Conservation (phyloP, 2,329 filamentous ascomycete species). For the Sporothrix inflata region DNA sequence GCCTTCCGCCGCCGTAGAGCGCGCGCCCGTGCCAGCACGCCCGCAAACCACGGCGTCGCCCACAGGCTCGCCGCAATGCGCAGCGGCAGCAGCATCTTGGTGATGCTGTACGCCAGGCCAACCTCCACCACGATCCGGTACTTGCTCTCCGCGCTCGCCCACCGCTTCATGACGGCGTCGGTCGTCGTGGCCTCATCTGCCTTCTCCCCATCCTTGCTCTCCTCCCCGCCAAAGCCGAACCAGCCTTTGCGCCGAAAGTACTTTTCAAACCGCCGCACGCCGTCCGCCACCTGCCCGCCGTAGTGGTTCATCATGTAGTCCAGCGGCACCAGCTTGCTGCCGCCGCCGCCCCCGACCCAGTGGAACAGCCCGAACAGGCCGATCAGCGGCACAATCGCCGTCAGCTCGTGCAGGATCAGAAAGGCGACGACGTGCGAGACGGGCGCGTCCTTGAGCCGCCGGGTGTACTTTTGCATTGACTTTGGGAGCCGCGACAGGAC, state of each 20-base stretch:
- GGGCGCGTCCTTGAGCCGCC: conserved; percentile 73
- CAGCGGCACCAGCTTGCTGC: conserved; percentile 68
- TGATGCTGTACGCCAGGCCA: conserved; percentile 87
- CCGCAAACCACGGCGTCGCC: conserved; percentile 91
- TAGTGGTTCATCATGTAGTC: conserved; percentile 55
- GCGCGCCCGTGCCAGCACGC: conserved; percentile 55
- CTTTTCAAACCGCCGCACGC: conserved; percentile 72
- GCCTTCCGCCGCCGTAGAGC: neutral
- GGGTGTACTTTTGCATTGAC: conserved; percentile 70
- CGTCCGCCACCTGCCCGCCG: conserved; percentile 58
- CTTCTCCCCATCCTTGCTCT: conserved; percentile 39
- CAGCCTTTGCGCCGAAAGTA: conserved; percentile 81
- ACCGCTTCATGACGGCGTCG: conserved; percentile 31
- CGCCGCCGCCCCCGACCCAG: conserved; percentile 48
- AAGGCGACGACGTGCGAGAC: conserved; percentile 84
- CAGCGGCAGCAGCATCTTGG: conserved; percentile 79
- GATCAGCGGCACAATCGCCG: conserved; percentile 78
- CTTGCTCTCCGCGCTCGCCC: conserved; percentile 47
- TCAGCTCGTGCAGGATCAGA: conserved; percentile 87
- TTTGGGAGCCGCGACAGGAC: conserved; percentile 62
- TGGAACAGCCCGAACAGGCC: conserved; percentile 78
- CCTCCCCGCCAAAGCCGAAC: conserved; percentile 52
- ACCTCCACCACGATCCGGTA: conserved; percentile 68
- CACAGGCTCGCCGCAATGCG: conserved; percentile 79
- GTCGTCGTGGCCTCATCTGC: conserved; percentile 38